Evolutionary conservation across 192 early-diverging fungal species (phyloP).

Genomic region (Backusella sp.): DNA sequence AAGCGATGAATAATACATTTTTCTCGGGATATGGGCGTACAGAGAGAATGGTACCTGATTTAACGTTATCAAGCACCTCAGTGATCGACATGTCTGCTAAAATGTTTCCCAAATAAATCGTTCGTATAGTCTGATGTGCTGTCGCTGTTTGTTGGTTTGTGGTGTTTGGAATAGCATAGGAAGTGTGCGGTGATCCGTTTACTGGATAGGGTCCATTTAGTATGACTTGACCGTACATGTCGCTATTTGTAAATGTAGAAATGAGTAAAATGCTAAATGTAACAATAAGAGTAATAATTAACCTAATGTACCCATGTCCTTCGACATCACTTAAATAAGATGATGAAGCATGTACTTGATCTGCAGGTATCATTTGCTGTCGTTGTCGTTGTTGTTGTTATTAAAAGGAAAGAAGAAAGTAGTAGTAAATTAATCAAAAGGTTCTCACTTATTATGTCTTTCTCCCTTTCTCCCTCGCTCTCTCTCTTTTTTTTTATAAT

Average conservation of each 20-base stretch:
- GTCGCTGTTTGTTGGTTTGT: neutral
- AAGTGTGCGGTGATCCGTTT: neutral
- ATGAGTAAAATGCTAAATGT: neutral
- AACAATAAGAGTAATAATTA: neutral
- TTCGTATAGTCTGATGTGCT: conserved; percentile 55
- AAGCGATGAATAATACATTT: conserved; percentile 80
- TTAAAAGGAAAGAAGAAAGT: neutral
- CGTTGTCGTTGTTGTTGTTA: too few relatives aligned
- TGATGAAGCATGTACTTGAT: neutral
- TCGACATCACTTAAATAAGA: neutral
- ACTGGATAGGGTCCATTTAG: neutral
- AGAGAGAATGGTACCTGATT: conserved; percentile 66
- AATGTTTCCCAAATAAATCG: conserved; percentile 83
- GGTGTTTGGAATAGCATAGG: neutral
- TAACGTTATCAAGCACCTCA: conserved; percentile 72
- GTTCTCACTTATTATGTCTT: neutral
- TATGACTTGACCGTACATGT: conserved; percentile 5
- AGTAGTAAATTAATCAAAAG: neutral
- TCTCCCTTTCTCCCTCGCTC: neutral
- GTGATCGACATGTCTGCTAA: conserved; percentile 53
- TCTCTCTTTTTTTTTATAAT: neutral
- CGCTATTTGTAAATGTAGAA: neutral
- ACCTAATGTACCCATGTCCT: conserved; percentile 11
- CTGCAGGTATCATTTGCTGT: neutral
- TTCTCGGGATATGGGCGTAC: conserved; percentile 74